phyloP scores from a whole-genome alignment of 495 filamentous ascomycete genomes.

The Penicillium coffeae region DNA sequence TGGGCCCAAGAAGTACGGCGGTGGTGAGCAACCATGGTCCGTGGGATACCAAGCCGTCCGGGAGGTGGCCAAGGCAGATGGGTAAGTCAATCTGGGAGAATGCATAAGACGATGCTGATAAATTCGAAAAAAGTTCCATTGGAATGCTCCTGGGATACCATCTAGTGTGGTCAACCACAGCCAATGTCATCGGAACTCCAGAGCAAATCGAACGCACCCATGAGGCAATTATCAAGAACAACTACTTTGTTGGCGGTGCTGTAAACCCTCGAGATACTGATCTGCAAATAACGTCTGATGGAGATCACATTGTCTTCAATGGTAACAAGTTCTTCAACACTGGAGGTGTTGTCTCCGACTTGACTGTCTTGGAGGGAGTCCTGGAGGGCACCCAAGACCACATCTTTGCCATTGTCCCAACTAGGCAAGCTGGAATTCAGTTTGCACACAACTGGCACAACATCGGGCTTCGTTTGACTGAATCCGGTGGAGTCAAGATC shows the following conservation, averaged over 20 bases:
- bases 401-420: constrained; percentile 55
- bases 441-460: constrained; percentile 62
- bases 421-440: constrained; percentile 49
- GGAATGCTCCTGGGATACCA: constrained; percentile 61
- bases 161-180: constrained; percentile 56
- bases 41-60: constrained; percentile 54
- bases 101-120: background rate
- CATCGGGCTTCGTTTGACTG: constrained; percentile 56
- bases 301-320: constrained; percentile 51
- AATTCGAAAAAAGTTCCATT: constrained; percentile 30
- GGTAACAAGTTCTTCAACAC: constrained; percentile 61
- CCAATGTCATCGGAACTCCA: constrained; percentile 50
- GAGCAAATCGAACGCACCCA: constrained; percentile 52
- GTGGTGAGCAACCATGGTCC: constrained; percentile 54
- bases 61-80: constrained; percentile 57
- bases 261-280: constrained; percentile 61
- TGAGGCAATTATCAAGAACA: constrained; percentile 50
- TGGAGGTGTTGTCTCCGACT: constrained; percentile 56
- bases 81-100: constrained; percentile 21
- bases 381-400: constrained; percentile 51
- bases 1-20: constrained; percentile 52
- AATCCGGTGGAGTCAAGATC: constrained; percentile 56
- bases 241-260: constrained; percentile 60
- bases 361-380: constrained; percentile 60
- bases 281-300: constrained; percentile 48